phyloP scores from a whole-genome alignment of 495 filamentous ascomycete species.

The Daldinia vernicosa region DNA sequence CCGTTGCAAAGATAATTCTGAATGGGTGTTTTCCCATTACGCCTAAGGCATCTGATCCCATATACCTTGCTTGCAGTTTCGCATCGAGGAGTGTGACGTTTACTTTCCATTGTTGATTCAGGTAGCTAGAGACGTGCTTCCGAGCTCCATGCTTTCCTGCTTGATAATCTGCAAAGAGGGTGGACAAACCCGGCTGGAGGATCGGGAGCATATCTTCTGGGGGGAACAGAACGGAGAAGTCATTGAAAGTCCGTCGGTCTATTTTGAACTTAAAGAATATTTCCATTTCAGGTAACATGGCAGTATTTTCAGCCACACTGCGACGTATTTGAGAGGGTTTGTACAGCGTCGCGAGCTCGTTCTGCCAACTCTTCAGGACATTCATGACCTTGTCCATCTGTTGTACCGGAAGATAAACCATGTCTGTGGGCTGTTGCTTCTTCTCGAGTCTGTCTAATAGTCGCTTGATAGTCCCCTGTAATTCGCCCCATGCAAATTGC shows the following conservation, averaged over 20 bases:
- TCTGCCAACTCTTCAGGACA: conserved; percentile 30
- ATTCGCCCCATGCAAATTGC: conserved; percentile 36
- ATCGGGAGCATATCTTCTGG: conserved; percentile 27
- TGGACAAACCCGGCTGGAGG: conserved; percentile 37
- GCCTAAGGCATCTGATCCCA: neutral
- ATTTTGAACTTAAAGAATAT: neutral
- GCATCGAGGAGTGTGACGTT: conserved; percentile 49
- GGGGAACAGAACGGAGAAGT: conserved; percentile 44
- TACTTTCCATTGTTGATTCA: conserved; percentile 45
- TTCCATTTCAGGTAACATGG: neutral
- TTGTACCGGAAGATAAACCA: conserved; percentile 27
- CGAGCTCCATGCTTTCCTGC: conserved; percentile 8
- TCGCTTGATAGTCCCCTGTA: conserved; percentile 39
- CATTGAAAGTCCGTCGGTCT: conserved; percentile 43
- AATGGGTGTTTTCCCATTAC: neutral
- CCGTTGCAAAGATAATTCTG: neutral
- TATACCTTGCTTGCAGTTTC: conserved; percentile 32
- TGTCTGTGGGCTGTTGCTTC: conserved; percentile 17
- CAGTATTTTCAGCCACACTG: neutral
- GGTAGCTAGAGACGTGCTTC: conserved; percentile 33
- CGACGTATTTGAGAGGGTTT: conserved; percentile 29
- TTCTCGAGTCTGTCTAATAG: conserved; percentile 24
- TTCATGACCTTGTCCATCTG: conserved; percentile 14
- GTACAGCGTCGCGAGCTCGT: conserved; percentile 24
- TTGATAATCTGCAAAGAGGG: conserved; percentile 30